Percentiles rank a stretch among this genome's conserved stretches.
Evolutionary conservation across 441 rosid species (phyloP).

Genomic region (Adansonia rubrostipa): DNA sequence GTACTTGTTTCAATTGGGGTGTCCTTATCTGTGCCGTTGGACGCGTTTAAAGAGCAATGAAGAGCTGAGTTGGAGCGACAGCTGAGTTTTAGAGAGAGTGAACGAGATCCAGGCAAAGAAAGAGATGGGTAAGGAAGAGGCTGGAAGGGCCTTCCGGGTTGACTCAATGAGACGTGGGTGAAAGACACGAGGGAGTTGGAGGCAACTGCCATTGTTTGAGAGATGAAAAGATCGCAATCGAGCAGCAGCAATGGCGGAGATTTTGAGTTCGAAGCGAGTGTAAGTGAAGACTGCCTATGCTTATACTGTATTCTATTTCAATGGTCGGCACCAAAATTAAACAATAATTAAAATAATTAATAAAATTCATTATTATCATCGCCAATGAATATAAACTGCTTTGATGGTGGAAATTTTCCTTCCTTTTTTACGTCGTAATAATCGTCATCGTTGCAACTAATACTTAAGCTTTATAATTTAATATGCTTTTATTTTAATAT

Average conservation of each 20-base stretch:
- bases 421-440: not conserved
- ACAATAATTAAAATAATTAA: not conserved
- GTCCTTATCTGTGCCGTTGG: constrained; percentile 22
- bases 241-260: not conserved
- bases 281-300: not conserved
- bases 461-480: not conserved
- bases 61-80: constrained; percentile 9
- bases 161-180: constrained; percentile 16
- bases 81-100: constrained; percentile 17
- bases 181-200: constrained; percentile 18
- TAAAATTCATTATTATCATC: not conserved
- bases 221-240: not conserved
- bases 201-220: constrained; percentile 23
- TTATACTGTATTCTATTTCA: not conserved
- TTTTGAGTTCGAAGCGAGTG: not conserved
- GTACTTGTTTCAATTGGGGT: constrained; percentile 74
- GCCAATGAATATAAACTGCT: not conserved
- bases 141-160: constrained; percentile 19
- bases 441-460: not conserved
- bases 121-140: constrained; percentile 22
- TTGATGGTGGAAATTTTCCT: not conserved
- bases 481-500: too few relatives aligned
- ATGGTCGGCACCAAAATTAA: not conserved
- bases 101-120: constrained; percentile 19
- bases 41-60: not conserved